Base-by-base conservation (phyloP, 1,139 yeast species). In the Insectozyma bohioensis region DNA sequence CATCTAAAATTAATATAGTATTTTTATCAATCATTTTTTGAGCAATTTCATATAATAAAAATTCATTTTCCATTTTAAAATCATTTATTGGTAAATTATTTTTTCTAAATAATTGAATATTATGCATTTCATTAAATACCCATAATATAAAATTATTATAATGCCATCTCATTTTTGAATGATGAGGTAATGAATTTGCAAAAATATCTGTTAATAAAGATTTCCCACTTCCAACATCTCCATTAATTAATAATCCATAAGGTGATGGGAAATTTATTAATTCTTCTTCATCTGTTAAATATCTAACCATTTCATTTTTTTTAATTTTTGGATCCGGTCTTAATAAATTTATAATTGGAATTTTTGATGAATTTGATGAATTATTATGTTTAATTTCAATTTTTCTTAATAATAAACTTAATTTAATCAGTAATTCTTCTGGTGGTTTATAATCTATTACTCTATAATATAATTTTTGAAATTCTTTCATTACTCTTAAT, bases 151-250 rank as follows among this genome's bases (percentile, higher is more conserved):
- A 81, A 42, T 76, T 79, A 45, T 77, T 76, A 49, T 78, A 82
- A 48, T 82, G 90, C 80, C 86, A 78, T 39, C 90, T 62, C 62
- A 76, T 72, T 48, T 83, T 83, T 2, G 81, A 72, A 15, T 65
- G 61, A 42, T 78, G 77, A 0, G 88, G 90, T 22, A 82, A 57
- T 2, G 82, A 68, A 27, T 67, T 64, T 1, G 87, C 87, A 60
- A 82, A 81, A 14, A 82, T 72, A 46, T 81, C 88, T 78, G 81
- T 75, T 31, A 82, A 53, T 82, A 82, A 76, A 2, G 86, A 78
- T 48, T 82, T 82, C 2, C 90, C 90, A 48, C 85, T 78, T 0
- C 88, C 88, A 3, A 82, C 88, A 41, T 79, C 87, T 2, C 90
- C 90, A 49, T 81, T 80, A 5, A 82, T 56, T 30, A 82, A 49